These are phyloP conservation scores for Vitis hybrid DNA, from an alignment of 177 flowering plant genomes.

Conservation along the genomic window DNA sequence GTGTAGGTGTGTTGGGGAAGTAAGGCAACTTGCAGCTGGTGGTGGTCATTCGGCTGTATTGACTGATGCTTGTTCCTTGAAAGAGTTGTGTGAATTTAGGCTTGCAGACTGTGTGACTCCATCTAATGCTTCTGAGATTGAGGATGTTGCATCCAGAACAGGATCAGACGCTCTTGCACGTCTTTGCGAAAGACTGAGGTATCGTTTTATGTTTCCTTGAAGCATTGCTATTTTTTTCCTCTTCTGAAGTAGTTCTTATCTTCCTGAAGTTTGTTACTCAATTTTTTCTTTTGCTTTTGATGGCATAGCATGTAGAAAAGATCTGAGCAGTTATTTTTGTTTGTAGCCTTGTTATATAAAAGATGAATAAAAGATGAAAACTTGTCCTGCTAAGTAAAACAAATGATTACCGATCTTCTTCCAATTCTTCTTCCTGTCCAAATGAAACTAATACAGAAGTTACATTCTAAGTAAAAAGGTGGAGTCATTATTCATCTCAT, in stretches of 20 bases:
- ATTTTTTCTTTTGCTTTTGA: not conserved
- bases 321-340: not conserved
- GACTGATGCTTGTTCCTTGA: constrained; percentile 92
- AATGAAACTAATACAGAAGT: no score
- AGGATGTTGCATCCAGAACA: constrained; percentile 83
- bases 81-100: constrained; percentile 87
- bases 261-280: not conserved
- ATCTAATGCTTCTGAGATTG: constrained; percentile 67
- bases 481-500: no score
- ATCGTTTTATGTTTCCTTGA: constrained; percentile 9
- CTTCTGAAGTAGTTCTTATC: not conserved
- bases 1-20: constrained; percentile 92
- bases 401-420: no score
- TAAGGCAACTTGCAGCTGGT: constrained; percentile 91
- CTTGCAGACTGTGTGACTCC: constrained; percentile 76
- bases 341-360: not conserved
- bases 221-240: not conserved
- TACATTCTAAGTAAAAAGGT: no score
- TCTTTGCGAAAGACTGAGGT: constrained; percentile 91
- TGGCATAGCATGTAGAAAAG: not conserved
- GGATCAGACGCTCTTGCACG: constrained; percentile 95
- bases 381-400: no score
- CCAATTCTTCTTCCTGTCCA: no score
- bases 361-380: no score
- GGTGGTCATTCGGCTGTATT: constrained; percentile 98